These are phyloP conservation scores for Aspergillus calidoustus DNA, from an alignment of 2,329 filamentous ascomycete species.

Conservation along the genomic window DNA sequence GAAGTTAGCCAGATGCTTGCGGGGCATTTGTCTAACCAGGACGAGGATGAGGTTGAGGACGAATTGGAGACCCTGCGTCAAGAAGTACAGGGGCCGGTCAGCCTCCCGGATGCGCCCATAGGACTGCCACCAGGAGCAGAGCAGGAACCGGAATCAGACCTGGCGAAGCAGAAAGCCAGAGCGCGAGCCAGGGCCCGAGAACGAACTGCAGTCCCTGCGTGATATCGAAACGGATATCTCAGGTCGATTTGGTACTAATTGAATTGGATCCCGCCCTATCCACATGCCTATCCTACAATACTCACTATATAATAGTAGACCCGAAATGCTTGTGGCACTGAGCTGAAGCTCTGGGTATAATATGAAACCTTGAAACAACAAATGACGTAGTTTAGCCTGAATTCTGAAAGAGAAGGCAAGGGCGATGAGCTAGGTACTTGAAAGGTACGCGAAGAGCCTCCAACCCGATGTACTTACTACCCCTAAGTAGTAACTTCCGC, in stretches of 20 bases:
- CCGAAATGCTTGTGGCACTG: background rate
- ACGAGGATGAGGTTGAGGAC: constrained; percentile 97
- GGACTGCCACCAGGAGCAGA: constrained; percentile 34
- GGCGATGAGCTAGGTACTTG: background rate
- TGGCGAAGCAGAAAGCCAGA: constrained; percentile 39
- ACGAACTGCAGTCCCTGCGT: constrained; percentile 21
- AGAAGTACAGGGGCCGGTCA: constrained; percentile 54
- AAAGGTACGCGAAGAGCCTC: background rate
- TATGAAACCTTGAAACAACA: background rate
- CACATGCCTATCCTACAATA: background rate
- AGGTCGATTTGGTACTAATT: background rate
- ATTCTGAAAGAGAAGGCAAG: background rate
- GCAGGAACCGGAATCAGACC: constrained; percentile 21
- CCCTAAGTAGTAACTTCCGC: background rate
- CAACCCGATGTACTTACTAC: background rate
- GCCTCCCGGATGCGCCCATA: constrained; percentile 47
- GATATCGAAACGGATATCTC: background rate
- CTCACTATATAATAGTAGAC: background rate
- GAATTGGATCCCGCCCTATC: too few relatives aligned
- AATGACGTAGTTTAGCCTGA: background rate
- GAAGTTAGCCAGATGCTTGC: constrained; percentile 92
- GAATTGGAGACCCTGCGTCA: constrained; percentile 82
- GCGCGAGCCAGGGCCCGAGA: constrained; percentile 32
- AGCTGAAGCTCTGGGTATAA: background rate
- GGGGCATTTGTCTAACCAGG: constrained; percentile 85